A percentile compares a stretch with the other conserved stretches of the same genome.
phyloP scores from a whole-genome alignment of 2,329 filamentous ascomycete genomes.

The Epichloe typhina region DNA sequence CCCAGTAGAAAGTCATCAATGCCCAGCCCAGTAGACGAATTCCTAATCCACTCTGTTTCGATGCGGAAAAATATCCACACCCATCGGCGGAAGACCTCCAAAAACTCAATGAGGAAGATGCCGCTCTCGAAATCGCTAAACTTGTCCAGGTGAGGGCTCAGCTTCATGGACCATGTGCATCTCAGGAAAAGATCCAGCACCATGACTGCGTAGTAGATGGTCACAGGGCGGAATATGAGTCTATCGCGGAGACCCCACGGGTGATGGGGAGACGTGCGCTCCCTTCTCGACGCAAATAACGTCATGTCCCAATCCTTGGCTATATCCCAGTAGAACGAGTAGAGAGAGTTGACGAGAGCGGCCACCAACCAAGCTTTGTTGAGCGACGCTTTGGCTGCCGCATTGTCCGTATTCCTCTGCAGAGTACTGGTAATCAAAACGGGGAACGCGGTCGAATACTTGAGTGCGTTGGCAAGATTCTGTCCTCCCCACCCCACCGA shows the following conservation, averaged over 20 bases:
- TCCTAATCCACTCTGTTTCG: conserved; percentile 80
- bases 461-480: conserved; percentile 84
- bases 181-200: conserved; percentile 65
- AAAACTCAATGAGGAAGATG: conserved; percentile 73
- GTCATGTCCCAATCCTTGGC: conserved; percentile 93
- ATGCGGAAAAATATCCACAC: conserved; percentile 95
- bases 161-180: conserved; percentile 83
- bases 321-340: conserved; percentile 98
- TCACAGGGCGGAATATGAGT: conserved; percentile 56
- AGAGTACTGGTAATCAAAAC: conserved; percentile 72
- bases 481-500: conserved; percentile 63
- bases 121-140: conserved; percentile 78
- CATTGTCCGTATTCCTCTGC: conserved; percentile 45
- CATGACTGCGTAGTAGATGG: conserved; percentile 74
- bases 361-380: conserved; percentile 55
- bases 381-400: conserved; percentile 27
- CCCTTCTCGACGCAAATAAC: conserved; percentile 49
- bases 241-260: conserved; percentile 66
- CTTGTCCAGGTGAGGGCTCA: conserved; percentile 69
- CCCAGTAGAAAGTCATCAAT: conserved; percentile 63
- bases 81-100: conserved; percentile 84
- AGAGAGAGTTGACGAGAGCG: conserved; percentile 71
- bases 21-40: conserved; percentile 34
- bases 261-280: conserved; percentile 49
- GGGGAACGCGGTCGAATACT: conserved; percentile 89